Evolutionary conservation across 768 basidiomycete species (phyloP), one percentile per base, ranked within the genome.

Genomic region (Termitomyces sp.): DNA sequence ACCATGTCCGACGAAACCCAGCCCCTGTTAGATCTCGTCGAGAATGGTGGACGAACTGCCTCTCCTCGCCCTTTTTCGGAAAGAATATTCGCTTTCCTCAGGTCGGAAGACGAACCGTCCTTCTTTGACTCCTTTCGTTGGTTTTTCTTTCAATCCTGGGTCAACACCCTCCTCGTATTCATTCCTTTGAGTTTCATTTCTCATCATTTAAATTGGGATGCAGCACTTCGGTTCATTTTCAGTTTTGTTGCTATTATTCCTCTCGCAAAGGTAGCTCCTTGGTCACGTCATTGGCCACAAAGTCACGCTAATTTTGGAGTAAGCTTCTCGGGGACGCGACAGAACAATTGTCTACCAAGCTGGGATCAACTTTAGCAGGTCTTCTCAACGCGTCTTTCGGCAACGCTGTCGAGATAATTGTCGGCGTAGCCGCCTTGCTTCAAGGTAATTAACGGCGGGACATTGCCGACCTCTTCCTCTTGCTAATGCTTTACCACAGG

Each of bases 371-470:
- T 1, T 73, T 94, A 32, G 90, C 92, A 40, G 93, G 92, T 26
- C 74, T 96, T 4, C 74, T 95, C 51, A 95, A 95, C 62, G 93
- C 91, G 8, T 82, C 88, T 1, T 89, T 89, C 58, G 87, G 87
- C 30, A 90, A 89, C 64, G 88, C 88, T 9, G 88, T 93, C 44
- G 92, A 94, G 68, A 89, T 93, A 48, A 93, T 93, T 59, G 90
- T 95, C 37, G 93, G 91, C 41, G 73, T 96, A 58, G 88, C 90
- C 50, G 93, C 93, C 32, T 74, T 97, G 17, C 64, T 85, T 9
- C 87, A 91, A 75, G 84, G 88, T 88, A 54, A 53, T 70, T 58
- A 28, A 47, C 26, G 35, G 37, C 48, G 19, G 37, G 17, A 54
- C 26, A 24, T 12, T 21, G 24, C 21, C 21, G 24, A 45, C 30